A percentile compares a stretch with the other conserved stretches of the same genome.
phyloP scores from a whole-genome alignment of 257 asterid genomes.

The Scutellaria barbata region DNA sequence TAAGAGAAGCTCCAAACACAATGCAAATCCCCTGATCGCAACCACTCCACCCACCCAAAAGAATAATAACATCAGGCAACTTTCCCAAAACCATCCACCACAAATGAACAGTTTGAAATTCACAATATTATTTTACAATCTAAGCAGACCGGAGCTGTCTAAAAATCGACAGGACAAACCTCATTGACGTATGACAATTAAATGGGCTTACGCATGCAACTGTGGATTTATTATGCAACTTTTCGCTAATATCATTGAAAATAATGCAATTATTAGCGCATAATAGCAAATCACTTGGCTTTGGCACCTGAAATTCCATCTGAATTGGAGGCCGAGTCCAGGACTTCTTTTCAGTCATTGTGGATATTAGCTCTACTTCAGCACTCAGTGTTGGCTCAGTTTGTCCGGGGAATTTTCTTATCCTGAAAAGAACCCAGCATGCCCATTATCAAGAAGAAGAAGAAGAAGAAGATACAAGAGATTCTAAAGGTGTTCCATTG shows the following conservation, averaged over 20 bases:
- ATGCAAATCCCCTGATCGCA: too few species aligned
- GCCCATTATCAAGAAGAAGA: conserved; percentile 28
- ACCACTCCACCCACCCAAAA: too few species aligned
- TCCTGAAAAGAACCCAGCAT: conserved; percentile 59
- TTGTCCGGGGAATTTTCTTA: conserved; percentile 97
- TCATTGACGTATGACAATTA: background rate
- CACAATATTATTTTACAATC: too few species aligned
- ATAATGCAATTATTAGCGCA: conserved; percentile 5
- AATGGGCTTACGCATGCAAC: conserved; percentile 26
- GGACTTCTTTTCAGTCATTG: conserved; percentile 93
- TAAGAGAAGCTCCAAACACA: too few species aligned
- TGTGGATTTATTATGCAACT: conserved; percentile 1
- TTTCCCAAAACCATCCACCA: too few species aligned
- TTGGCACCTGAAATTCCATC: conserved; percentile 96
- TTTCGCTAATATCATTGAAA: conserved; percentile 9
- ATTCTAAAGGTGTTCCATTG: background rate
- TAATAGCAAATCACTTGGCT: conserved; percentile 18
- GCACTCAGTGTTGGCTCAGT: conserved; percentile 99
- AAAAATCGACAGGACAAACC: too few species aligned
- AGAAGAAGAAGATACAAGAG: too few species aligned
- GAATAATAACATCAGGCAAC: too few species aligned
- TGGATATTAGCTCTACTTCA: conserved; percentile 95
- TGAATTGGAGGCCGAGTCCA: conserved; percentile 99
- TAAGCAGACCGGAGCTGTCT: too few species aligned
- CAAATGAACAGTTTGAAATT: too few species aligned